A percentile compares a stretch with the other conserved stretches of the same genome.
Evolutionary conservation across 305 asterid species (phyloP).

Genomic region (Fraxinus ornus): DNA sequence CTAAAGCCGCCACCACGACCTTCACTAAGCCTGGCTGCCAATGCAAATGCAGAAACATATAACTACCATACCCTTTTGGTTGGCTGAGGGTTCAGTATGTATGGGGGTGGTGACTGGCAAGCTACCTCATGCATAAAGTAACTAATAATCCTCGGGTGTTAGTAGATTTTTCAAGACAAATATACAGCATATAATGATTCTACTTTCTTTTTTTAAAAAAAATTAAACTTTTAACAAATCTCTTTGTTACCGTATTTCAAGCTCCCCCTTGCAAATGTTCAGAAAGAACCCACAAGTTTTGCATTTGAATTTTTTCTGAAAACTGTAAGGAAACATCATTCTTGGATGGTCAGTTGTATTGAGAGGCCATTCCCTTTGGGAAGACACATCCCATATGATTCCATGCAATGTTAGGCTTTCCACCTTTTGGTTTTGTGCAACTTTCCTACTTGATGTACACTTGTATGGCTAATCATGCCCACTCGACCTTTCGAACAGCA

Average conservation of each 20-base stretch:
- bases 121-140: neutral
- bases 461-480: conserved; percentile 22
- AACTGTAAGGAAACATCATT: conserved; percentile 27
- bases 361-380: conserved; percentile 41
- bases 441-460: conserved; percentile 23
- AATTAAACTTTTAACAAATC: neutral
- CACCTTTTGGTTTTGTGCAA: conserved; percentile 43
- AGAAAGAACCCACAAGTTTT: conserved; percentile 39
- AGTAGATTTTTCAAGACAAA: neutral
- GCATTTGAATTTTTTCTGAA: conserved; percentile 44
- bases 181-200: neutral
- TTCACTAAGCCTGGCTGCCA: too few species aligned
- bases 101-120: neutral
- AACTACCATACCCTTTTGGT: too few species aligned
- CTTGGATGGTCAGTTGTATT: neutral
- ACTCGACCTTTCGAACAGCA: conserved; percentile 10
- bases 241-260: neutral
- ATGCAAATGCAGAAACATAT: too few species aligned
- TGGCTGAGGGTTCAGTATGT: neutral
- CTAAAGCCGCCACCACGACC: too few species aligned
- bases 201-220: neutral
- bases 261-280: conserved; percentile 22
- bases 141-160: neutral
- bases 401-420: conserved; percentile 29
- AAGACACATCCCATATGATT: conserved; percentile 23